Evolutionary conservation across 2,329 filamentous ascomycete genomes (phyloP).

Genomic region (Penicillium sp.): DNA sequence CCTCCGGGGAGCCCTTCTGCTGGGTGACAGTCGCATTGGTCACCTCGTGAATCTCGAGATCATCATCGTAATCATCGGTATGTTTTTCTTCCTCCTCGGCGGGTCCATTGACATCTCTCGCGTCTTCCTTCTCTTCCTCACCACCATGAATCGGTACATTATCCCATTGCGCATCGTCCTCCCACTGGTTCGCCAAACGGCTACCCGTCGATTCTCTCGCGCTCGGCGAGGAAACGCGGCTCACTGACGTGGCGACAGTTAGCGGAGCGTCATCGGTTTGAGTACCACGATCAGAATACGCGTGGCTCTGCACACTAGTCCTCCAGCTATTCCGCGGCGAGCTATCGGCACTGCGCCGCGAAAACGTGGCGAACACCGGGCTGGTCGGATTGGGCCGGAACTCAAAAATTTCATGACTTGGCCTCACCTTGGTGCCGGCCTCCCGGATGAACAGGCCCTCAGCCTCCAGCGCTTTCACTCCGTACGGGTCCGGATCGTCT

Average conservation of each 20-base stretch:
- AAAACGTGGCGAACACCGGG: constrained; percentile 60
- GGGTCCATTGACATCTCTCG: constrained; percentile 9
- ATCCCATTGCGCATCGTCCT: constrained; percentile 28
- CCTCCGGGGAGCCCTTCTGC: constrained; percentile 41
- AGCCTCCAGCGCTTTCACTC: constrained; percentile 78
- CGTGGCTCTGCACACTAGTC: constrained; percentile 65
- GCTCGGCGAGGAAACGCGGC: constrained; percentile 36
- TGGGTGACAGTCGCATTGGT: constrained; percentile 53
- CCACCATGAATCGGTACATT: constrained; percentile 20
- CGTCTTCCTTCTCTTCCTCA: constrained; percentile 10
- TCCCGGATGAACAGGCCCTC: constrained; percentile 87
- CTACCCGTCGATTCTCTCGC: constrained; percentile 24
- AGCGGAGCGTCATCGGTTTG: constrained; percentile 60
- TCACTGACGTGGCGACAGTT: constrained; percentile 33
- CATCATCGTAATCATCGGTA: constrained; percentile 26
- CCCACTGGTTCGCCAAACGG: constrained; percentile 20
- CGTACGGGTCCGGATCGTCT: constrained; percentile 88
- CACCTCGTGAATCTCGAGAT: constrained; percentile 45
- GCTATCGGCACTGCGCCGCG: constrained; percentile 68
- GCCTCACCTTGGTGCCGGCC: constrained; percentile 73
- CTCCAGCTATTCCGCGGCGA: constrained; percentile 62
- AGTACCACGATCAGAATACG: constrained; percentile 60
- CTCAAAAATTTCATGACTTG: constrained; percentile 77
- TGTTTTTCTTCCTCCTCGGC: constrained; percentile 13
- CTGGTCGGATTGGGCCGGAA: constrained; percentile 75